Evolutionary conservation across 2,329 filamentous ascomycete genomes (phyloP).

Genomic region (Verticillium klebahnii): DNA sequence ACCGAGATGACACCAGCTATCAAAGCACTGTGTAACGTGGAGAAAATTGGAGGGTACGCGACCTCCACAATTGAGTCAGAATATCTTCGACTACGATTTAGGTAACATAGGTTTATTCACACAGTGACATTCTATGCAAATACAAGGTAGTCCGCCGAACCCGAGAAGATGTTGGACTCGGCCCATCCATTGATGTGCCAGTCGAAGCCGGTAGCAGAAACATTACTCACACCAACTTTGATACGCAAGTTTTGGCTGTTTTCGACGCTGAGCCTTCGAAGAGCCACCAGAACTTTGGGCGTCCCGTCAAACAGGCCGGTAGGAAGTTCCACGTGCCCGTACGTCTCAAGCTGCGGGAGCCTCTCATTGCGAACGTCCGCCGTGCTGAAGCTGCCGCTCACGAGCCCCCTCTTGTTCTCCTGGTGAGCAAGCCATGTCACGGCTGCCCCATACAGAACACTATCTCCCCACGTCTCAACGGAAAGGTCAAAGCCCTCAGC

Average conservation of each 20-base stretch:
- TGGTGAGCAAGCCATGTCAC: constrained; percentile 12
- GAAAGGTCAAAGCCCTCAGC: constrained; percentile 8
- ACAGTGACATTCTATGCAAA: neutral
- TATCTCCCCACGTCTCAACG: constrained; percentile 9
- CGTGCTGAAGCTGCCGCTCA: constrained; percentile 11
- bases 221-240: constrained; percentile 2
- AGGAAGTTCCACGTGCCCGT: neutral
- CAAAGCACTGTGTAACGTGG: no score
- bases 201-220: neutral
- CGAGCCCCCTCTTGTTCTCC: constrained; percentile 3
- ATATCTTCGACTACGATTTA: no score
- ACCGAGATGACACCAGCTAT: no score
- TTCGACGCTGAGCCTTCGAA: neutral
- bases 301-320: neutral
- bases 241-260: neutral
- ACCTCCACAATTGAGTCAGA: no score
- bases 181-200: constrained; percentile 3
- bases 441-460: constrained; percentile 1
- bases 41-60: no score
- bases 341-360: neutral
- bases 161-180: constrained; percentile 2
- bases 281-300: neutral
- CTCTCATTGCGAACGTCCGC: constrained; percentile 1
- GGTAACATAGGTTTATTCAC: no score
- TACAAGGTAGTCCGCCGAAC: neutral